Percentiles rank a stretch among this genome's conserved stretches.
phyloP scores from a whole-genome alignment of 345 rosid genomes.

The Salix purpurea region DNA sequence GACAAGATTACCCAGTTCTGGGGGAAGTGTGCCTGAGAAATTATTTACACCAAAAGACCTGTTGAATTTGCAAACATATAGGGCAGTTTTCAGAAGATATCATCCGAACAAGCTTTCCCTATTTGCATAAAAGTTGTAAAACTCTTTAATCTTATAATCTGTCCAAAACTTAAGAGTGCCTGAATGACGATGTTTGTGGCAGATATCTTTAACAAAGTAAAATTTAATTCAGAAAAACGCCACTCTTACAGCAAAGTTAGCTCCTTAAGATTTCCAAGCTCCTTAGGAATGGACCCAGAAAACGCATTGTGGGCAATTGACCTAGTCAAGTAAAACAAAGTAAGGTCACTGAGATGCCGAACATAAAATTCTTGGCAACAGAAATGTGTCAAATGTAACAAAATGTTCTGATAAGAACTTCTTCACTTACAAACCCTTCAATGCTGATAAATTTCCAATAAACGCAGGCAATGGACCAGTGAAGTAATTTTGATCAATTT shows the following conservation, averaged over 20 bases:
- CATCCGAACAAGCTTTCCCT: background rate
- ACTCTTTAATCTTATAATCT: background rate
- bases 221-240: background rate
- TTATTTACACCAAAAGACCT: slow-evolving; percentile 19
- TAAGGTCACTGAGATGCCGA: background rate
- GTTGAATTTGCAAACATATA: background rate
- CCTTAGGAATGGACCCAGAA: slow-evolving; percentile 36
- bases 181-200: background rate
- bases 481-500: slow-evolving; percentile 34
- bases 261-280: slow-evolving; percentile 32
- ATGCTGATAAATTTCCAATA: slow-evolving; percentile 27
- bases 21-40: slow-evolving; percentile 17
- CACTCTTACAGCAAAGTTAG: slow-evolving; percentile 30
- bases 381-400: background rate
- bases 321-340: slow-evolving; percentile 9
- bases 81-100: background rate
- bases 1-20: slow-evolving; percentile 15
- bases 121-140: background rate
- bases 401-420: background rate
- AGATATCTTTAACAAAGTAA: background rate
- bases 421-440: slow-evolving; percentile 18
- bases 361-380: background rate
- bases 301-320: slow-evolving; percentile 31
- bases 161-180: background rate
- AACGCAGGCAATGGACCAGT: slow-evolving; percentile 34